A percentile compares a stretch with the other conserved stretches of the same genome.
Evolutionary conservation across 176 grass and related monocot genomes (phyloP).

Genomic region (Bothriochloa decipiens): DNA sequence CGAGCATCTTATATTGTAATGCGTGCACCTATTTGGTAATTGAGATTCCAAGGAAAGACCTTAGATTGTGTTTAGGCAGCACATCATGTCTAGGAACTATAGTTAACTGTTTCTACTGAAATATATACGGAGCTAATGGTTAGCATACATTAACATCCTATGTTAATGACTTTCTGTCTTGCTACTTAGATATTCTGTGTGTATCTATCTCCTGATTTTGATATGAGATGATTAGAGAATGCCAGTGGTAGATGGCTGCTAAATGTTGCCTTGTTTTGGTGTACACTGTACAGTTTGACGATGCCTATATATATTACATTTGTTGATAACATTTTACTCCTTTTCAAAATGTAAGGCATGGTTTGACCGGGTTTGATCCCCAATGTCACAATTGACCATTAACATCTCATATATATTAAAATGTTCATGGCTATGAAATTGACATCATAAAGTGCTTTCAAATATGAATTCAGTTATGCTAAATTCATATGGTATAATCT

Average conservation of each 20-base stretch:
- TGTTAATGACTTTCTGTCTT: constrained; percentile 7
- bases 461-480: not conserved
- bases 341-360: not conserved
- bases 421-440: not conserved
- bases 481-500: not conserved
- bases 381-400: not conserved
- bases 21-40: not conserved
- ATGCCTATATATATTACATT: constrained; percentile 2
- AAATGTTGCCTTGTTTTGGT: constrained; percentile 22
- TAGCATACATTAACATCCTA: constrained; percentile 11
- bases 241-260: not conserved
- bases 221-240: constrained; percentile 14
- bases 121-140: constrained; percentile 16
- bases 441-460: not conserved
- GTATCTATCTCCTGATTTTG: constrained; percentile 21
- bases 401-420: constrained; percentile 3
- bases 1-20: not conserved
- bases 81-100: not conserved
- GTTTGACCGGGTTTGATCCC: not conserved
- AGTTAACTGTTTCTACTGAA: not conserved
- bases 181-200: constrained; percentile 21
- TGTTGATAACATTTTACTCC: not conserved
- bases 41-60: not conserved
- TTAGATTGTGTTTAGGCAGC: constrained; percentile 3
- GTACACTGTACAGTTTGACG: not conserved